Conservation (phyloP, 768 basidiomycete genomes). For the Amanita muscaria region DNA sequence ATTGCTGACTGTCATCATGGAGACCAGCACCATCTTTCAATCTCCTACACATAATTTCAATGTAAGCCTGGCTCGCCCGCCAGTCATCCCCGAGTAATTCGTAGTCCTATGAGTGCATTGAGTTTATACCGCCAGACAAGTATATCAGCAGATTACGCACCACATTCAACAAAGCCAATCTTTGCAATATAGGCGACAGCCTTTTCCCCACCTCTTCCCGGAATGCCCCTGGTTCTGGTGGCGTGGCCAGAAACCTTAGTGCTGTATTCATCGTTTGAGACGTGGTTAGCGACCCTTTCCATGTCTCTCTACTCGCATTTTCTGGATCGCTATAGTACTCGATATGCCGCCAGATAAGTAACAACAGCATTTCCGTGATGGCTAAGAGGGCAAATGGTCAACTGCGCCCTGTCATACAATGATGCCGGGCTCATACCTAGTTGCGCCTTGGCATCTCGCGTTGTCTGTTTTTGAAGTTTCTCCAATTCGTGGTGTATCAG, state of each 20-base stretch:
- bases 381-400: constrained; percentile 27
- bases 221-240: constrained; percentile 51
- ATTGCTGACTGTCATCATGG: constrained; percentile 25
- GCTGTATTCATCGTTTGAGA: constrained; percentile 33
- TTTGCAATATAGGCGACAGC: constrained; percentile 46
- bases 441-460: constrained; percentile 41
- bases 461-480: constrained; percentile 29
- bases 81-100: constrained; percentile 43
- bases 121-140: constrained; percentile 11
- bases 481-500: constrained; percentile 58
- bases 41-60: constrained; percentile 69
- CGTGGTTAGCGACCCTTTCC: constrained; percentile 3
- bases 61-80: constrained; percentile 59
- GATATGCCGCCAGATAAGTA: constrained; percentile 77
- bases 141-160: constrained; percentile 14
- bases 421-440: constrained; percentile 36
- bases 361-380: constrained; percentile 67
- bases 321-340: constrained; percentile 46
- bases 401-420: background rate
- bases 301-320: constrained; percentile 3
- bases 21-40: constrained; percentile 57
- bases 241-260: constrained; percentile 44
- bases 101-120: constrained; percentile 24
- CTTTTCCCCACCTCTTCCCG: constrained; percentile 45
- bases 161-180: constrained; percentile 40